Evolutionary conservation across 1,284 basidiomycete genomes (phyloP), one percentile per base, ranked within the genome.

Genomic region (Cryptococcus sp.): DNA sequence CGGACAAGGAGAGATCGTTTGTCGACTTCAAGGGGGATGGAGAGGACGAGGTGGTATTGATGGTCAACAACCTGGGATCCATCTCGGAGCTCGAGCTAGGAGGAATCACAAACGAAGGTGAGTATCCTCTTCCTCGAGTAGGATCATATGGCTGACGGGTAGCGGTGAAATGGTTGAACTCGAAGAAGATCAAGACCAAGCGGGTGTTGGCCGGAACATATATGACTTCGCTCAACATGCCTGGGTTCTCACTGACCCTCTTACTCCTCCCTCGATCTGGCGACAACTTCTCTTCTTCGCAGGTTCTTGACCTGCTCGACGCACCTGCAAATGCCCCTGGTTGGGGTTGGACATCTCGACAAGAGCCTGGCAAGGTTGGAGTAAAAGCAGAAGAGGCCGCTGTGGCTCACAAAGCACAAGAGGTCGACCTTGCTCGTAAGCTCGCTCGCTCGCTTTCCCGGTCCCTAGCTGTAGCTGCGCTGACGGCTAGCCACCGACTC

Each of bases 181-280:
- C 66, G 41, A 80, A 80, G 52, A 78, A 78, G 0, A 78, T 88
- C 56, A 76, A 70, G 36, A 76, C 84, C 25, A 76, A 80, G 54
- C 76, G 89, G 19, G 75, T 89, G 38, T 65, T 92, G 12, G 77
- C 81, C 21, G 89, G 90, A 16, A 85, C 84, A 14, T 89, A 86
- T 72, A 92, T 93, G 88, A 87, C 89, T 21, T 92, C 88, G 47
- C 78, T 97, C 55, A 90, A 91, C 74, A 91, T 95, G 86, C 88
- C 91, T 26, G 92, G 93, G 2, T 93, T 95, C 74, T 92, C 88
- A 5, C 75, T 97, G 53, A 89, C 92, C 0, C 78, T 92, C 11
- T 78, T 95, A 12, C 81, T 90, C 24, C 81, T 95, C 6, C 87
- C 90, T 0, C 66, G 72, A 9, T 57, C 71, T 9, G 68, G 65